Conservation (phyloP, 164 flowering plant genomes). For the Sextonia rubra region DNA sequence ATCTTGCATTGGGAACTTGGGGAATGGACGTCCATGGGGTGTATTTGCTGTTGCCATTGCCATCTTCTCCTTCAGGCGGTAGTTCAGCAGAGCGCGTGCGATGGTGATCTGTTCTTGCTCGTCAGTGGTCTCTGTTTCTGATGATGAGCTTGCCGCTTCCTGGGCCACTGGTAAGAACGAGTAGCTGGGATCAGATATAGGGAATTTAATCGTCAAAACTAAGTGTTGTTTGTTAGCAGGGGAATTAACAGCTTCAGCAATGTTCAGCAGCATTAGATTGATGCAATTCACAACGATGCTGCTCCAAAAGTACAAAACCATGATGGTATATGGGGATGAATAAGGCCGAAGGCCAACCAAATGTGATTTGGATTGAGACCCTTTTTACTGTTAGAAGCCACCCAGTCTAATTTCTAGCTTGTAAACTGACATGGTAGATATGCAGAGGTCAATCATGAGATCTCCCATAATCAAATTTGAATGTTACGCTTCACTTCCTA, state of each 20-base stretch:
- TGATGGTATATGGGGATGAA: background rate
- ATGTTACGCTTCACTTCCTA: background rate
- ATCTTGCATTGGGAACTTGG: slow-evolving; percentile 43
- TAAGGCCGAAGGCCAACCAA: background rate
- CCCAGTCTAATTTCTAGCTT: background rate
- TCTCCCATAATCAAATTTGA: background rate
- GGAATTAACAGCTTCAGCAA: background rate
- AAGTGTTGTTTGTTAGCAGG: background rate
- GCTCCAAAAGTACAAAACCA: too few relatives aligned
- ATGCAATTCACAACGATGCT: too few relatives aligned
- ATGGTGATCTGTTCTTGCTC: slow-evolving; percentile 88
- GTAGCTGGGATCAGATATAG: background rate
- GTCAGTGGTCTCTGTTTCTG: slow-evolving; percentile 64
- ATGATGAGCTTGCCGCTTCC: slow-evolving; percentile 55
- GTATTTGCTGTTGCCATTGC: slow-evolving; percentile 33
- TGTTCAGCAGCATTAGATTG: too few relatives aligned
- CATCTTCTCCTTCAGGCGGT: slow-evolving; percentile 63
- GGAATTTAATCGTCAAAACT: background rate
- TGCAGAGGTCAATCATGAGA: background rate
- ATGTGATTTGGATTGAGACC: background rate
- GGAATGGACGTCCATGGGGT: slow-evolving; percentile 44
- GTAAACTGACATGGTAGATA: background rate
- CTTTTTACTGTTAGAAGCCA: background rate
- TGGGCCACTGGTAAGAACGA: slow-evolving; percentile 56
- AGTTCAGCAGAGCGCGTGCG: slow-evolving; percentile 75